Percentiles rank a stretch among this genome's conserved stretches.
phyloP scores from a whole-genome alignment of 1,284 basidiomycete genomes.

The Cryptococcus amylolentus region DNA sequence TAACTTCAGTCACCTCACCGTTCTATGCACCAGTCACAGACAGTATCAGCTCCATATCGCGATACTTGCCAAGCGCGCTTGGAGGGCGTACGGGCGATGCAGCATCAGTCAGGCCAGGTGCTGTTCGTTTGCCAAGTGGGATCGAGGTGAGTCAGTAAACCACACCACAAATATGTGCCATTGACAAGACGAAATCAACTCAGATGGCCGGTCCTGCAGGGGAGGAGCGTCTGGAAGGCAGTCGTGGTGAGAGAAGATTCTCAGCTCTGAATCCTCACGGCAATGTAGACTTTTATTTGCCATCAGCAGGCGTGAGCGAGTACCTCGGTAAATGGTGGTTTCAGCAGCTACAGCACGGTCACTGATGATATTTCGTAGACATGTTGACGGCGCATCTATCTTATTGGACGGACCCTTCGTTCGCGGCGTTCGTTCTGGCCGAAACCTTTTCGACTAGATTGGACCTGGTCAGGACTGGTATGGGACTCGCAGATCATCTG shows the following conservation, averaged over 20 bases:
- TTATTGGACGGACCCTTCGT: conserved; percentile 47
- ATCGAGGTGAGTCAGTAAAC: conserved; percentile 31
- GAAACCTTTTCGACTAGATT: conserved; percentile 46
- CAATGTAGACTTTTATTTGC: conserved; percentile 48
- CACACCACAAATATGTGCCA: background rate
- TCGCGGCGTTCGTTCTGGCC: conserved; percentile 46
- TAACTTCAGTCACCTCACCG: conserved; percentile 51
- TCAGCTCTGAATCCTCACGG: conserved; percentile 50
- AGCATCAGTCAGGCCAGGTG: conserved; percentile 34
- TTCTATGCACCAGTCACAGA: conserved; percentile 45
- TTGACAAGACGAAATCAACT: background rate
- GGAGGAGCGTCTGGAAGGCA: conserved; percentile 38
- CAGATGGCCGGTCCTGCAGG: conserved; percentile 44
- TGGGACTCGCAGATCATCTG: conserved; percentile 21
- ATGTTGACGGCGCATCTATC: conserved; percentile 47
- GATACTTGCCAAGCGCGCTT: conserved; percentile 37
- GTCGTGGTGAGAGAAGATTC: conserved; percentile 46
- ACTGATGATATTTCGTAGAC: conserved; percentile 15
- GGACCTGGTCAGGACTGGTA: conserved; percentile 42
- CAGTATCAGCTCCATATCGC: conserved; percentile 28
- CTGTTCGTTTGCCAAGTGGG: conserved; percentile 39
- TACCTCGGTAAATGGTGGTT: conserved; percentile 36
- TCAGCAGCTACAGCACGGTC: conserved; percentile 7
- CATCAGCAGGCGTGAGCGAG: conserved; percentile 45
- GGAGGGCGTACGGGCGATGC: conserved; percentile 16